Base-by-base conservation (phyloP, 768 basidiomycete species). In the Lactifluus hygrophoroides region DNA sequence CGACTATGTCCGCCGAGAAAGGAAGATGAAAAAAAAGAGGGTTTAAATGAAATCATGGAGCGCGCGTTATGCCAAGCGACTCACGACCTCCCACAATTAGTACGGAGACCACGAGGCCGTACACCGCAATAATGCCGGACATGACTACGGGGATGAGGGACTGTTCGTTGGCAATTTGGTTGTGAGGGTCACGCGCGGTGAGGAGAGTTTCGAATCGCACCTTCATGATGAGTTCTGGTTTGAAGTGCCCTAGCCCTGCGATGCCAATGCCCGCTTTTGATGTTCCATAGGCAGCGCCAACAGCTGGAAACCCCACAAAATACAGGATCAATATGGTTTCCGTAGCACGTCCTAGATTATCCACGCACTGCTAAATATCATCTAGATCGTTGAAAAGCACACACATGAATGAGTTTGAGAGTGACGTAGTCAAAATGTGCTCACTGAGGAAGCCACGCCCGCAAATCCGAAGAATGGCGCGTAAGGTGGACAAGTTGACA, bases 101-200 rank as follows among this genome's bases (percentile, higher is more conserved):
- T 56, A 98, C 95, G n/a, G 94, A 94, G 48, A 99, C 95, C 73
- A 99, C 96, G 61, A 99, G 84, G 68, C 96, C 96, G 74, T 99
- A 97, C 66, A 98, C 95, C 72, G 90, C 95, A 76, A 98, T 96
- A 77, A 98, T 98, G 93, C 95, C 95, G 80, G 95, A 95, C 95
- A 98, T 97, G 75, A 99, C 88, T 72, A 97, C 94, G 46, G 94
- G 94, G 52, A 98, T 84, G 55, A 63, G 57, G 6, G 62, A 58
- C 57, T 63, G 35, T 28, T 6, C 14, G 13, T n/a, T 35, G 32
- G 4, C 1, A 3, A 16, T 38, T n/a, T 21, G 4, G 23, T 61
- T 23, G 56, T 19, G 47, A n/a, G 40, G 5, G 19, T 6, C 14
- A 35, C 25, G n/a, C n/a, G n/a, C n/a, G n/a, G n/a, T n/a, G n/a